Percentiles rank a stretch among this genome's conserved stretches.
phyloP scores from a whole-genome alignment of 768 basidiomycete species.

The Suillus luteus region DNA sequence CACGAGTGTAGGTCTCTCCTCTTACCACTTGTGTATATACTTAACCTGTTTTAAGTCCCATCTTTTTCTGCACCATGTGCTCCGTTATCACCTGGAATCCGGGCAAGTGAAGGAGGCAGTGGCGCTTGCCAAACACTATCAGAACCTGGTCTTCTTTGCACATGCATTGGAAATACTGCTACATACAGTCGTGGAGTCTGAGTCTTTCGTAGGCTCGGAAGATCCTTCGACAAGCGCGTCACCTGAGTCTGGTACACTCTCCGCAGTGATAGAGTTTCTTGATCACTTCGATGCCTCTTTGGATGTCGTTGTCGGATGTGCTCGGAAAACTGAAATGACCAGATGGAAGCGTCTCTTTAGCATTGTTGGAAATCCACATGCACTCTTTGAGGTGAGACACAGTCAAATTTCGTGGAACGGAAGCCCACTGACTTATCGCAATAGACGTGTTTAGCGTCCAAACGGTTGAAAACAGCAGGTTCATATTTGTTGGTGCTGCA shows the following conservation, averaged over 20 bases:
- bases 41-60: conserved; percentile 63
- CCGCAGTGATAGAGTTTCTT: conserved; percentile 81
- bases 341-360: conserved; percentile 88
- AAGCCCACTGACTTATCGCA: background rate
- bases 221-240: conserved; percentile 21
- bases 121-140: conserved; percentile 82
- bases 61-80: conserved; percentile 89
- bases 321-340: conserved; percentile 93
- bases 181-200: conserved; percentile 90
- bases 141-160: conserved; percentile 86
- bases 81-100: conserved; percentile 77
- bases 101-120: conserved; percentile 74
- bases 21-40: conserved; percentile 7
- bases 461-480: conserved; percentile 82
- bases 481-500: conserved; percentile 94
- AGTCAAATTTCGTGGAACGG: background rate
- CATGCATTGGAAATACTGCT: conserved; percentile 94
- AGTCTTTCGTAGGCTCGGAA: conserved; percentile 45
- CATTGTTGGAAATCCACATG: conserved; percentile 87
- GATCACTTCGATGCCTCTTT: conserved; percentile 91
- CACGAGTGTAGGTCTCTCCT: conserved; percentile 66
- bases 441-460: conserved; percentile 72
- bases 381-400: conserved; percentile 82
- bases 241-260: conserved; percentile 42
- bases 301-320: conserved; percentile 94